Conservation (phyloP, 2,329 filamentous ascomycete genomes). For the Aspergillus tanneri region DNA sequence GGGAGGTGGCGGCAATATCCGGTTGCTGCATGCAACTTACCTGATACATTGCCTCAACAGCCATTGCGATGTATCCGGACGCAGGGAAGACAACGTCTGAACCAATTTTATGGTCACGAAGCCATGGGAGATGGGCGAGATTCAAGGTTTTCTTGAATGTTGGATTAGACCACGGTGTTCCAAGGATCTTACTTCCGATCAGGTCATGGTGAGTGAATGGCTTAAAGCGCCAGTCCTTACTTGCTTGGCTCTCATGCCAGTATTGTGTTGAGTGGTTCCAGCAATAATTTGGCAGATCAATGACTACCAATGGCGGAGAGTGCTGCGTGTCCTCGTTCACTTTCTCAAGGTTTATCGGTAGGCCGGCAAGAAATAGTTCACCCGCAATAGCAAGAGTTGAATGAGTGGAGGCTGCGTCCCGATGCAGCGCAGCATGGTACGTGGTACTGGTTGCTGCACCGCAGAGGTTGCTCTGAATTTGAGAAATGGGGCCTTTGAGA, state of each 20-base stretch:
- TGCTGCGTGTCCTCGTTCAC: slow-evolving; percentile 6
- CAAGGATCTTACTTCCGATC: slow-evolving; percentile 13
- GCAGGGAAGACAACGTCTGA: slow-evolving; percentile 33
- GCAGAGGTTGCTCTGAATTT: background rate
- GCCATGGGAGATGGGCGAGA: slow-evolving; percentile 30
- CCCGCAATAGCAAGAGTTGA: slow-evolving; percentile 11
- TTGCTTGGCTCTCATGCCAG: slow-evolving; percentile 15
- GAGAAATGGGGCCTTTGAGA: background rate
- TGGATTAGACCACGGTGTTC: slow-evolving; percentile 15
- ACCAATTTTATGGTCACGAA: slow-evolving; percentile 32
- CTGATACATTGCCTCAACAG: slow-evolving; percentile 23
- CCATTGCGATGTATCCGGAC: slow-evolving; percentile 25
- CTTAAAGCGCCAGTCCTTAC: slow-evolving; percentile 9
- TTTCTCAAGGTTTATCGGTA: slow-evolving; percentile 1
- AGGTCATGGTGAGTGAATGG: slow-evolving; percentile 16
- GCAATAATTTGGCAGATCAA: slow-evolving; percentile 17
- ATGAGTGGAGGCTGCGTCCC: slow-evolving; percentile 19
- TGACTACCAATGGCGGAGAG: background rate
- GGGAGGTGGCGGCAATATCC: too few relatives aligned
- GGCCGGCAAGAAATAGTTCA: slow-evolving; percentile 13
- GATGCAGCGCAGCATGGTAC: slow-evolving; percentile 20
- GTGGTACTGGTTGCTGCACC: background rate
- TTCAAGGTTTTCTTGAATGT: slow-evolving; percentile 30
- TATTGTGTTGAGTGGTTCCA: slow-evolving; percentile 15
- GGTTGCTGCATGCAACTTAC: background rate